phyloP scores from a whole-genome alignment of 371 early-diverging fungal genomes.

The Smittium culicis region DNA sequence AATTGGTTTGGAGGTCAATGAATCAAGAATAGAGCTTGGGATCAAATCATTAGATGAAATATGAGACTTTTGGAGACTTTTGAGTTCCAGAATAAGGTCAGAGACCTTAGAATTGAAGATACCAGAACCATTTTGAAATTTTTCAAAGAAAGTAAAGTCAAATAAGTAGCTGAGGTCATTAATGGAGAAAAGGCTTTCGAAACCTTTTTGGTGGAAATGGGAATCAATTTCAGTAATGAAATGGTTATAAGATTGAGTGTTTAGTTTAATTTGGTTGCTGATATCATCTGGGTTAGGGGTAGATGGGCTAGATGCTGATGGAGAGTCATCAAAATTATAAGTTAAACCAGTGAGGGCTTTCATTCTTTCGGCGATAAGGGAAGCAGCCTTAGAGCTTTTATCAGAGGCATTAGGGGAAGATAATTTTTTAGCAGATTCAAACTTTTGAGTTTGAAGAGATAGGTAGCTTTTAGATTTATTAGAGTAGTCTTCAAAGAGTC shows the following conservation, averaged over 20 bases:
- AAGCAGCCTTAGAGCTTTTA: conserved; percentile 25
- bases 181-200: conserved; percentile 8
- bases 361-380: conserved; percentile 40
- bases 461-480: too few species aligned
- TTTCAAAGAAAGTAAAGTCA: too few species aligned
- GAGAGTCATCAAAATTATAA: conserved; percentile 11
- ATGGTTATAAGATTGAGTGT: too few species aligned
- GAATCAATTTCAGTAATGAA: too few species aligned
- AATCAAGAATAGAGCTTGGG: too few species aligned
- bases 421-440: too few species aligned
- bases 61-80: not conserved
- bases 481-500: too few species aligned
- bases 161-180: not conserved
- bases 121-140: too few species aligned
- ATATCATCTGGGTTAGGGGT: conserved; percentile 12
- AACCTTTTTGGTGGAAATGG: not conserved
- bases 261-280: conserved; percentile 13
- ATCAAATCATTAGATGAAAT: too few species aligned
- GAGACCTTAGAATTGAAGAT: not conserved
- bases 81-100: not conserved
- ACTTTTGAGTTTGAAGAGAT: too few species aligned
- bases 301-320: conserved; percentile 13
- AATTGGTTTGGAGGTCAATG: too few species aligned
- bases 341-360: conserved; percentile 37
- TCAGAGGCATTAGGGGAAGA: conserved; percentile 7